Base-by-base conservation (phyloP, 345 rosid genomes). In the Cardamine chenopodiifolia region DNA sequence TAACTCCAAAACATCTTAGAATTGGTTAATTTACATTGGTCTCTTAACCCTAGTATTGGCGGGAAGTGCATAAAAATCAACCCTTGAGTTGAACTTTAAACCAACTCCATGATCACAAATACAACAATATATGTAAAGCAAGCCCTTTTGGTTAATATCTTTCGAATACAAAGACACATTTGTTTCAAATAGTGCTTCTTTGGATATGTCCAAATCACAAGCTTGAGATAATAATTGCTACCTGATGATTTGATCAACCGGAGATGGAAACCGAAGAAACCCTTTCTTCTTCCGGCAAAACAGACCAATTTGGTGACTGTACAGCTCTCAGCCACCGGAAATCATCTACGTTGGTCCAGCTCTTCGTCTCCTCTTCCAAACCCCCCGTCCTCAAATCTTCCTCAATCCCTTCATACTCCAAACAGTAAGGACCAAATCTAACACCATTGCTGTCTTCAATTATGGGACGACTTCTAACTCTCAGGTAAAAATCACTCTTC, bases 391-490 rank as follows among this genome's bases (percentile, higher is more conserved):
- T 78, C 81, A 94, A 71, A 55, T 94, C 93, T 39, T 83, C 83
- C 31, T 82, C 89, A n/a, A 94, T 82, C 73, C 93, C 97, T 35
- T 82, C 64, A 40, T 91, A 94, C 28, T 76, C 74, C 82, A 93
- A 82, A 84, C 89, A 89, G 63, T 86, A 88, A 1, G 98, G 98
- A 7, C 84, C 90, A 31, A 94, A 91, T 32, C 91, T 85, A 40
- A 86, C 86, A 13, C 79, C 86, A 1, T 67, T 59, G 59, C 94
- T 81, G 57, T 93, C 96, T 84, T 91, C 97, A n/a, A 89, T 76
- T 40, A 93, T 88, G 3, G 96, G 98, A 77, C 93, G 82, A 56
- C 97, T 94, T 80, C 96, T 88, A 62, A 85, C 93, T 71, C 96
- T 84, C 77, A 91, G 32, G 81, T 89, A 91, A 71, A 94, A 94